phyloP scores from a whole-genome alignment of 2,329 filamentous ascomycete species.

The Cytospora leucostoma region DNA sequence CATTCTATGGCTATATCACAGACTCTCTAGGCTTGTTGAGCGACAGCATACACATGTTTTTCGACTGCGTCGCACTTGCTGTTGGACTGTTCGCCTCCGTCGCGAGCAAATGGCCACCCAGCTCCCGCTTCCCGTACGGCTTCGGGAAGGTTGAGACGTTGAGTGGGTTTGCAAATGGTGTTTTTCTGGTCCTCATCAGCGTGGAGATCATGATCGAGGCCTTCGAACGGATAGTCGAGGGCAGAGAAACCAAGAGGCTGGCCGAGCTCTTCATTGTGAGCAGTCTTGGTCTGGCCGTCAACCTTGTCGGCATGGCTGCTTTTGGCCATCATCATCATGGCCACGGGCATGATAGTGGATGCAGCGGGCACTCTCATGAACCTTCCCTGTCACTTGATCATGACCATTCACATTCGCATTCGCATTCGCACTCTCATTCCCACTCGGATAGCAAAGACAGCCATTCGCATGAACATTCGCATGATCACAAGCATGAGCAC shows the following conservation, averaged over 20 bases:
- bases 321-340: slow-evolving; percentile 71
- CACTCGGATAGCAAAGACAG: slow-evolving; percentile 21
- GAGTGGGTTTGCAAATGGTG: slow-evolving; percentile 93
- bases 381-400: slow-evolving; percentile 42
- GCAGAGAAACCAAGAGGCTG: slow-evolving; percentile 79
- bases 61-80: slow-evolving; percentile 89
- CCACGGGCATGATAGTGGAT: slow-evolving; percentile 43
- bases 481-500: slow-evolving; percentile 47
- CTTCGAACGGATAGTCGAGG: slow-evolving; percentile 81
- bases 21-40: slow-evolving; percentile 93
- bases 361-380: slow-evolving; percentile 31
- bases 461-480: slow-evolving; percentile 38
- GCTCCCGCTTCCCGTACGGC: slow-evolving; percentile 85
- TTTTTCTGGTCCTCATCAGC: slow-evolving; percentile 93
- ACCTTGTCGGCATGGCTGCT: slow-evolving; percentile 86
- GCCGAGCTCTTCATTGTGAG: slow-evolving; percentile 89
- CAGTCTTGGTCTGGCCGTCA: slow-evolving; percentile 81
- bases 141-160: slow-evolving; percentile 96
- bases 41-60: slow-evolving; percentile 99
- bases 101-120: slow-evolving; percentile 95
- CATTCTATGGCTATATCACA: slow-evolving; percentile 90
- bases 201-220: slow-evolving; percentile 96
- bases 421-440: slow-evolving; percentile 32
- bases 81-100: slow-evolving; percentile 91
- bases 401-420: slow-evolving; percentile 38